phyloP scores from a whole-genome alignment of 2,329 filamentous ascomycete genomes.

The Calonectria pseudoturangicola region DNA sequence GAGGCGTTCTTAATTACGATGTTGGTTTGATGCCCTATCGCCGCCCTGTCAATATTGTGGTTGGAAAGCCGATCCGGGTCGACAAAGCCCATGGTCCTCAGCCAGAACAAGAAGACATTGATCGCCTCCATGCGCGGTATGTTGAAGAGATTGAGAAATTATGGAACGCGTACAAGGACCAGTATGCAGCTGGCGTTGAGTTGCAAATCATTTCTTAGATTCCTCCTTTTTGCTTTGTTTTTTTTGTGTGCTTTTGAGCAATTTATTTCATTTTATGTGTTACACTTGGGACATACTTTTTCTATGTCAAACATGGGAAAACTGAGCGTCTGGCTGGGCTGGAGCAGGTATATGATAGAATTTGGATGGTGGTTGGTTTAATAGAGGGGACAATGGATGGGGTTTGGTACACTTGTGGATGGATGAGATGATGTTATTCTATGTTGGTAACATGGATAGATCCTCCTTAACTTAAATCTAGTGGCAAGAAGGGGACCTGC shows the following conservation, averaged over 20 bases:
- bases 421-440: background rate
- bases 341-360: background rate
- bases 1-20: constrained; percentile 98
- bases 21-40: constrained; percentile 97
- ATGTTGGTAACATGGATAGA: background rate
- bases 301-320: background rate
- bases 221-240: background rate
- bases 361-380: background rate
- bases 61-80: constrained; percentile 87
- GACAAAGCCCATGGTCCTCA: constrained; percentile 72
- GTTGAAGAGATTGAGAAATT: constrained; percentile 82
- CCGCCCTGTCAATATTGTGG: constrained; percentile 89
- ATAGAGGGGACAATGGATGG: background rate
- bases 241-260: background rate
- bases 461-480: background rate
- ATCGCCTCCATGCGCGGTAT: constrained; percentile 87
- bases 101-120: constrained; percentile 84
- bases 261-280: background rate
- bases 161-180: constrained; percentile 87
- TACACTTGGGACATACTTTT: background rate
- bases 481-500: background rate
- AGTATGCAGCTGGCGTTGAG: constrained; percentile 80
- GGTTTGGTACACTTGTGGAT: background rate
- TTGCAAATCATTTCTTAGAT: constrained; percentile 77
- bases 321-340: constrained; percentile 1